phyloP scores from a whole-genome alignment of 352 stramenopile species.

The Globisporangium cederbergense region DNA sequence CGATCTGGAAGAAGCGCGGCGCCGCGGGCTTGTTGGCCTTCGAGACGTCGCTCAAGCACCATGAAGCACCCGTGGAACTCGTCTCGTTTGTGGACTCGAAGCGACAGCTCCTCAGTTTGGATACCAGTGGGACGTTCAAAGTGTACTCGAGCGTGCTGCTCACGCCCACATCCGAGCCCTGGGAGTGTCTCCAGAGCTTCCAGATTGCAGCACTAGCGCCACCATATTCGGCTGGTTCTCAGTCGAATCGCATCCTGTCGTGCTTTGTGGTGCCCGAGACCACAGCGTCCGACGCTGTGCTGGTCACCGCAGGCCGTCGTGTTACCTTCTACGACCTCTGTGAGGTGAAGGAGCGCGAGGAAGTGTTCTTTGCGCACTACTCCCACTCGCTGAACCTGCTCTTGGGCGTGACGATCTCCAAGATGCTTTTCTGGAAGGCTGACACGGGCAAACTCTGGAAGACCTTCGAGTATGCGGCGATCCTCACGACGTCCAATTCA shows the following conservation, averaged over 20 bases:
- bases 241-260: slow-evolving; percentile 7
- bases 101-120: slow-evolving; percentile 52
- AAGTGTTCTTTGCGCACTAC: slow-evolving; percentile 61
- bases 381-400: slow-evolving; percentile 54
- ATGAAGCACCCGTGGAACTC: slow-evolving; percentile 36
- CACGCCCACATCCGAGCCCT: slow-evolving; percentile 40
- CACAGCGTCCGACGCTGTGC: slow-evolving; percentile 40
- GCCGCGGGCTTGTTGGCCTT: slow-evolving; percentile 23
- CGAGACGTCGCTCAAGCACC: slow-evolving; percentile 34
- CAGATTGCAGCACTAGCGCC: slow-evolving; percentile 16
- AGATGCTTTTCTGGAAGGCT: slow-evolving; percentile 57
- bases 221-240: background rate
- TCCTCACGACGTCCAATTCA: slow-evolving; percentile 23
- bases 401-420: slow-evolving; percentile 47
- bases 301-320: slow-evolving; percentile 36
- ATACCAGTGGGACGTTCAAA: slow-evolving; percentile 37
- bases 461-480: slow-evolving; percentile 41
- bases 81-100: slow-evolving; percentile 56
- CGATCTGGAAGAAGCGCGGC: slow-evolving; percentile 43
- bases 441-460: slow-evolving; percentile 53
- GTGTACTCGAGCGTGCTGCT: slow-evolving; percentile 48
- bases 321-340: slow-evolving; percentile 63
- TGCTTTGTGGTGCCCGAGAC: slow-evolving; percentile 45
- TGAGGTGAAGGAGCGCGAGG: slow-evolving; percentile 53
- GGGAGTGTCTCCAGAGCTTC: slow-evolving; percentile 48